These are phyloP conservation scores for Syzygium oleosum DNA, from an alignment of 345 rosid genomes.

Conservation along the genomic window DNA sequence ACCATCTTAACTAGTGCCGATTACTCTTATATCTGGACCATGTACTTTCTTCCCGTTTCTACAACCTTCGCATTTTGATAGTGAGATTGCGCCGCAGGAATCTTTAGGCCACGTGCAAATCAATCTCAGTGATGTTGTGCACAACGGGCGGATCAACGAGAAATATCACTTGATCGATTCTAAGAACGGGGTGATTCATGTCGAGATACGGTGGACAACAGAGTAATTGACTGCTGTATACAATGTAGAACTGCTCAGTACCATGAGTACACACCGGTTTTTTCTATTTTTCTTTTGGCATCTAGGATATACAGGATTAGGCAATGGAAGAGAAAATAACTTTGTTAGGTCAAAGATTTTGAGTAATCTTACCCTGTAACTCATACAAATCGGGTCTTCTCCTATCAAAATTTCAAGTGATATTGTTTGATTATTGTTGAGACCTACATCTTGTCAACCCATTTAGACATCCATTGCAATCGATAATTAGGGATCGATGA, in stretches of 20 bases:
- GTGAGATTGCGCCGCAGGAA: slow-evolving; percentile 33
- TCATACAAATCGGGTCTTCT: not conserved
- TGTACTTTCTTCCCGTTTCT: not conserved
- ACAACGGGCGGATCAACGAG: slow-evolving; percentile 73
- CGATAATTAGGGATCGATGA: too few relatives aligned
- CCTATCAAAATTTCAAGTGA: not conserved
- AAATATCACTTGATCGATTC: slow-evolving; percentile 79
- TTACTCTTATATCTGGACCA: not conserved
- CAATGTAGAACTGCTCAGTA: not conserved
- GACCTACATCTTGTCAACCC: not conserved
- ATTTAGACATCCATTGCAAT: too few relatives aligned
- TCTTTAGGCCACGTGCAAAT: slow-evolving; percentile 65
- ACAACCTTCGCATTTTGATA: not conserved
- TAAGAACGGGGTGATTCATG: slow-evolving; percentile 63
- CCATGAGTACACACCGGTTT: not conserved
- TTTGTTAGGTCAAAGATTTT: not conserved
- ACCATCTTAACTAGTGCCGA: not conserved
- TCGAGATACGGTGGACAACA: slow-evolving; percentile 63
- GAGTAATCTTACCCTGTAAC: not conserved
- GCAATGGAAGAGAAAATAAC: not conserved
- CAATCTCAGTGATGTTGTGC: slow-evolving; percentile 66
- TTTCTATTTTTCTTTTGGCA: not conserved
- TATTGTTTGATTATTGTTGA: not conserved
- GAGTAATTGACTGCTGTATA: slow-evolving; percentile 17
- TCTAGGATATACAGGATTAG: not conserved